Base-by-base conservation (phyloP, 1,284 basidiomycete species). In the Ustilago xerochloae region DNA sequence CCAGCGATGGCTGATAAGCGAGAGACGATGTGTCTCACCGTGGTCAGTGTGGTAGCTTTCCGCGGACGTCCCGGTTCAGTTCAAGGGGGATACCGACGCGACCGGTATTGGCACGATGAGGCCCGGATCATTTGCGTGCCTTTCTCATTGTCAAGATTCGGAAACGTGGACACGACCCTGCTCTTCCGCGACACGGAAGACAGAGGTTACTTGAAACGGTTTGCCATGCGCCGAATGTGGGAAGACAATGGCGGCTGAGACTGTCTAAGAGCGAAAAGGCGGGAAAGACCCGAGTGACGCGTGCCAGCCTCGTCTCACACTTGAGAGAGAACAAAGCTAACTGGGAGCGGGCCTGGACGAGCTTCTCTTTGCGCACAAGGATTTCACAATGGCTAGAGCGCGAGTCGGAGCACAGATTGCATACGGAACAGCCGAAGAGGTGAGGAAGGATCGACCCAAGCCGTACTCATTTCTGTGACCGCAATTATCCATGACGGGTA, bases 231-330 rank as follows among this genome's bases (percentile, higher is more conserved):
- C 46, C 46, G 46, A 33, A 1, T 32, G 18, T 15, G 24, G 48
- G 33, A 35, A 30, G n/a, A 30, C n/a, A 36, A 18, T 13, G 26
- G 48, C 35, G 48, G 48, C 48, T 50, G 48, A 50, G 48, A 50
- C 38, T 39, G 32, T 36, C 30, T n/a, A n/a, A n/a, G n/a, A n/a
- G n/a, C n/a, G n/a, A n/a, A n/a, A n/a, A n/a, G n/a, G 2, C 9
- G 20, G 28, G 24, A 33, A 16, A 35, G 28, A 18, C 9, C 41
- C 6, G 33, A 18, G 28, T 13, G 50, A 52, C 18, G 18, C 51
- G 33, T 53, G 38, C 51, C 51, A 53, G 29, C 38, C 29, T 43
- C 43, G 51, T 43, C 38, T 43, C 51, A 43, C n/a, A 13, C n/a
- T 13, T 39, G 32, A 13, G 48, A 29, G n/a, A n/a, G n/a, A n/a